Conservation (phyloP, 2,329 filamentous ascomycete species). For the Penicillium hordei region DNA sequence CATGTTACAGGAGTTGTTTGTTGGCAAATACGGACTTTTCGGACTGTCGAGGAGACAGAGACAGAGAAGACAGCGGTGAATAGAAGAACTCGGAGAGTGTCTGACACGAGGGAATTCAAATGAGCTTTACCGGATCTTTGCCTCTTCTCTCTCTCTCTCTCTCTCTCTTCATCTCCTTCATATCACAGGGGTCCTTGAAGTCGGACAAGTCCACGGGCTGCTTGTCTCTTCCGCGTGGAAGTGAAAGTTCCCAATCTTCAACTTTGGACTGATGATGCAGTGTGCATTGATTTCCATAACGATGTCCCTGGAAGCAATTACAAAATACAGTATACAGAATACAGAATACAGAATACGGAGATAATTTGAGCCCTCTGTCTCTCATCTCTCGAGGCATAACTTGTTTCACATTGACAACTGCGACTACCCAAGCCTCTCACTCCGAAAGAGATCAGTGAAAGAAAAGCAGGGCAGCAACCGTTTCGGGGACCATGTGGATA, state of each 20-base stretch:
- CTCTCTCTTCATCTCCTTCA: neutral
- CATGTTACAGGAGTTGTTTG: conserved; percentile 19
- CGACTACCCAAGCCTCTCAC: conserved; percentile 27
- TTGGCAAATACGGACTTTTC: conserved; percentile 17
- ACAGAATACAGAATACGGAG: no score
- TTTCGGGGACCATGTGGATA: conserved; percentile 34
- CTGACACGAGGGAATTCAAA: conserved; percentile 4
- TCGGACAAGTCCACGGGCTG: conserved; percentile 21
- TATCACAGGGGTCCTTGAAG: conserved; percentile 8
- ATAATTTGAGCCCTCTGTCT: conserved; percentile 19
- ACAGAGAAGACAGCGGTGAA: conserved; percentile 19
- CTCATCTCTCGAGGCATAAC: conserved; percentile 32
- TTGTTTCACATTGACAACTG: conserved; percentile 33
- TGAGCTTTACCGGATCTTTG: conserved; percentile 12
- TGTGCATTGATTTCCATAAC: conserved; percentile 17
- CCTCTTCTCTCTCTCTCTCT: conserved; percentile 9
- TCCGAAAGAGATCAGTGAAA: conserved; percentile 17
- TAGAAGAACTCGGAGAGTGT: conserved; percentile 7
- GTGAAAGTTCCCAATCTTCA: conserved; percentile 11
- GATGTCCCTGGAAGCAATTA: conserved; percentile 9
- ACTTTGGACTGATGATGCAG: conserved; percentile 24
- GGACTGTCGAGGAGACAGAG: conserved; percentile 7
- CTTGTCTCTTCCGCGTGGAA: conserved; percentile 17
- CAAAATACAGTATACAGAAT: neutral
- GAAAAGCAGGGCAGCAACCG: conserved; percentile 24